These are phyloP conservation scores for Moniliella sp. DNA, from an alignment of 1,284 basidiomycete genomes.

Conservation along the genomic window DNA sequence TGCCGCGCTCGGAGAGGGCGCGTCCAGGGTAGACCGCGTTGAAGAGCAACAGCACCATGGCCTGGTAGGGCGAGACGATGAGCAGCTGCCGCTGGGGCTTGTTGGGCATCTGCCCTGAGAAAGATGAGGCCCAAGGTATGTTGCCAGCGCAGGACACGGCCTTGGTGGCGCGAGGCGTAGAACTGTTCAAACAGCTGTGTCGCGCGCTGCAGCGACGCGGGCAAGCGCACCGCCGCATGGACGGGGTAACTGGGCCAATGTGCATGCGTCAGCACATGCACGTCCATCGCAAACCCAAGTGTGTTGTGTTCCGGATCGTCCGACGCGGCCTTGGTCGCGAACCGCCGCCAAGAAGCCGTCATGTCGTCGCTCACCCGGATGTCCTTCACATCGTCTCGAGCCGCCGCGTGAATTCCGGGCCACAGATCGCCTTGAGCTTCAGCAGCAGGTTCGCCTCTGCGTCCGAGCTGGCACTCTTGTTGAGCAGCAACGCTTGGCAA, in stretches of 20 bases:
- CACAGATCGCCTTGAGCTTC: conserved; percentile 73
- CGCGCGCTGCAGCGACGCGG: conserved; percentile 5
- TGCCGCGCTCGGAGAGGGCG: conserved; percentile 48
- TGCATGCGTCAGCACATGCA: conserved; percentile 41
- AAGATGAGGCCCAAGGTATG: conserved; percentile 24
- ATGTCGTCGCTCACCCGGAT: conserved; percentile 51
- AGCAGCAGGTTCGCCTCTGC: conserved; percentile 71
- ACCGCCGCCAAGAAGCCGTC: conserved; percentile 39
- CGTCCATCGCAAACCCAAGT: conserved; percentile 39
- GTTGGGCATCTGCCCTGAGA: conserved; percentile 31
- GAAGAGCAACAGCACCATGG: conserved; percentile 69
- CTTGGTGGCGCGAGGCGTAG: conserved; percentile 23
- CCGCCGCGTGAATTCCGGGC: conserved; percentile 59
- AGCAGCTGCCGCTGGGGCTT: conserved; percentile 61
- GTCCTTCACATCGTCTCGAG: conserved; percentile 74
- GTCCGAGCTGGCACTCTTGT: conserved; percentile 69
- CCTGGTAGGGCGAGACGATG: conserved; percentile 72
- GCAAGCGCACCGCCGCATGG: conserved; percentile 11
- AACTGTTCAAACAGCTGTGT: conserved; percentile 15
- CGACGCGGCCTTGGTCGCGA: conserved; percentile 27
- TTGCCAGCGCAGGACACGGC: conserved; percentile 25
- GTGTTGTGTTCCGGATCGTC: conserved; percentile 1
- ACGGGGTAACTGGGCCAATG: conserved; percentile 40
- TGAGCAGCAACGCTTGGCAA: conserved; percentile 73
- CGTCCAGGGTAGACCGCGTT: conserved; percentile 39